phyloP scores from a whole-genome alignment of 257 asterid species.

The Scutellaria baicalensis region DNA sequence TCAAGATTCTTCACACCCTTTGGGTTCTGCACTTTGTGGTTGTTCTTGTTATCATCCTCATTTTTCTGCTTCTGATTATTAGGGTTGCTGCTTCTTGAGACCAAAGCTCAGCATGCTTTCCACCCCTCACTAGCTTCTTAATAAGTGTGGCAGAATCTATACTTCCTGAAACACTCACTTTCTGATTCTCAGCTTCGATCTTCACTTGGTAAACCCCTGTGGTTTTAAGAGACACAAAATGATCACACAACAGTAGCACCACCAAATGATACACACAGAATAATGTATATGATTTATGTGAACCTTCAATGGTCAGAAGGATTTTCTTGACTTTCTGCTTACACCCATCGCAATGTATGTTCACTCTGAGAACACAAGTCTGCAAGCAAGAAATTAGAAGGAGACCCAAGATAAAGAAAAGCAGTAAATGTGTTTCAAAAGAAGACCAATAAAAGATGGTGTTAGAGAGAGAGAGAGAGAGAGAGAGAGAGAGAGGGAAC shows the following conservation, averaged over 20 bases:
- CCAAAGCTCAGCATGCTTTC: conserved; percentile 78
- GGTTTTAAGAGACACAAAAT: neutral
- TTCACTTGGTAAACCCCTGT: conserved; percentile 69
- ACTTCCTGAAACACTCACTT: conserved; percentile 56
- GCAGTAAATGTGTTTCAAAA: neutral
- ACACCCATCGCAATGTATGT: conserved; percentile 92
- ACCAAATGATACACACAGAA: too few species aligned
- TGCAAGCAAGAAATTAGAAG: conserved; percentile 16
- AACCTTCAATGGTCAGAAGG: conserved; percentile 85
- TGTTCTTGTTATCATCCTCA: conserved; percentile 28
- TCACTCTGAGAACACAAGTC: conserved; percentile 81
- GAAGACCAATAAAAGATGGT: neutral
- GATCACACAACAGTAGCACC: too few species aligned
- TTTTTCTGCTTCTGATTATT: conserved; percentile 41
- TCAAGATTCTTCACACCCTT: conserved; percentile 26
- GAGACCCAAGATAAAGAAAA: neutral
- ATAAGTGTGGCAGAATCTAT: conserved; percentile 43
- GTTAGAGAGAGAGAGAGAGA: neutral
- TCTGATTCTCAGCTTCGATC: conserved; percentile 57
- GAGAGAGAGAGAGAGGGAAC: conserved; percentile 12
- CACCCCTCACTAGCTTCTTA: conserved; percentile 49
- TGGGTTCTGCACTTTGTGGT: conserved; percentile 35
- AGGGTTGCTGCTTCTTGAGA: conserved; percentile 30
- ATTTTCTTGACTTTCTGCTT: conserved; percentile 83
- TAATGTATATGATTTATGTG: too few species aligned